Conservation (phyloP, 2,329 filamentous ascomycete genomes). For the Phoma sp. region DNA sequence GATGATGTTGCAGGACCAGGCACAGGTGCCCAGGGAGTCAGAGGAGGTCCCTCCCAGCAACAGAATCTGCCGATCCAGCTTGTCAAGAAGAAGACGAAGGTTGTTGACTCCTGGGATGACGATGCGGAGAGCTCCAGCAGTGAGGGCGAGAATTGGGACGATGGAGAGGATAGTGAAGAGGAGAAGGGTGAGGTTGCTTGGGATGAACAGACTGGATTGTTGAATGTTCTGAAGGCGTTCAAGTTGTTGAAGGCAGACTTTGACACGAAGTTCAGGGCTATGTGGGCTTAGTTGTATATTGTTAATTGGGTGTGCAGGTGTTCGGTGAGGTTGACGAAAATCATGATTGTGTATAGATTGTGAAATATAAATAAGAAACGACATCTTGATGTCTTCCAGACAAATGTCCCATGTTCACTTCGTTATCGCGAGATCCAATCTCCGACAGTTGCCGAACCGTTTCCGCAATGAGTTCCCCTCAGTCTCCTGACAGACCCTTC, state of each 20-base stretch:
- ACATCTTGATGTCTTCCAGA: neutral
- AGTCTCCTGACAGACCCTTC: too few relatives aligned
- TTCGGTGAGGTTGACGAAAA: neutral
- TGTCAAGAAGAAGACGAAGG: slow-evolving; percentile 51
- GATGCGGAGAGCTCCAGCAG: slow-evolving; percentile 48
- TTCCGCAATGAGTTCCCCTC: too few relatives aligned
- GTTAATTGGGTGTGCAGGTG: neutral
- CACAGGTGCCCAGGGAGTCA: slow-evolving; percentile 35
- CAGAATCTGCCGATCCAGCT: slow-evolving; percentile 37
- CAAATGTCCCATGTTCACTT: too few relatives aligned
- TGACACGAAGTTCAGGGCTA: slow-evolving; percentile 68
- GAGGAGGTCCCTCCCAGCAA: slow-evolving; percentile 33
- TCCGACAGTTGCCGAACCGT: too few relatives aligned
- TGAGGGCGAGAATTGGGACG: slow-evolving; percentile 45
- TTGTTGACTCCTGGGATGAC: slow-evolving; percentile 52
- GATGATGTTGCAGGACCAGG: slow-evolving; percentile 23
- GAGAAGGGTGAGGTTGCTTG: slow-evolving; percentile 46
- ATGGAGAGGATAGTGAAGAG: slow-evolving; percentile 32
- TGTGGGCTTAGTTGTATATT: slow-evolving; percentile 60
- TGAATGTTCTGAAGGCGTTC: slow-evolving; percentile 67
- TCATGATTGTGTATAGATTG: neutral
- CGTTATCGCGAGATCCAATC: too few relatives aligned
- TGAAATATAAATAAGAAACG: neutral
- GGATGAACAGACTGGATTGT: slow-evolving; percentile 58
- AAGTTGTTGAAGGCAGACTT: slow-evolving; percentile 65